Base-by-base conservation (phyloP, 805 yeast species). In the Clavispora vitiphila region DNA sequence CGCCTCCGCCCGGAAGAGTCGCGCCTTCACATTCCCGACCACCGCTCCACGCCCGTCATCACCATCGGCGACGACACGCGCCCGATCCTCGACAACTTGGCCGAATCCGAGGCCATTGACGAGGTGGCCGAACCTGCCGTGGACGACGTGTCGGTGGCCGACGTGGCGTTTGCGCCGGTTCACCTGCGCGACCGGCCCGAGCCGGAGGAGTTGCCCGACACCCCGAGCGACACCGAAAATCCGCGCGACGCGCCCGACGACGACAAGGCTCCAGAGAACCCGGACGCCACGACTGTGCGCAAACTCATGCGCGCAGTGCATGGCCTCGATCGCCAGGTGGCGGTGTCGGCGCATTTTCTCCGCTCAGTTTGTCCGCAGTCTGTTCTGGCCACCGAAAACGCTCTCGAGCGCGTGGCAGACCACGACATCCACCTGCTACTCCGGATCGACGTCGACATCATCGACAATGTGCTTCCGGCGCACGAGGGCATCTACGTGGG, bases 401-500 rank as follows among this genome's bases (percentile, higher is more conserved):
- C 20, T 22, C 34, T 45, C 26, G 41, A 42, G 20, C 19, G 19
- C 25, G 27, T 49, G 12, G 18, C 45, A 12, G 26, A 42, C 12
- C 20, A 38, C 4, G 44, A 43, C 21, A 23, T 44, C 29, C 38
- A 31, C 27, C 35, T 16, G 7, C 20, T 49, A 30, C 26, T 45
- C 11, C 45, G 39, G 10, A 16, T 41, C 7, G 44, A 58, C 34
- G 51, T 58, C 18, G 48, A 55, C 12, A 57, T 66, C 12, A 64
- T 60, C 46, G 69, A 65, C 38, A 60, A 59, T 22, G 49, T 55
- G 18, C 48, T 69, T 6, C 70, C 71, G 1, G 56, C 57, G 5
- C 62, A 63, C 39, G 72, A 68, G 42, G 46, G 47, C 32, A 47
- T 65, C 38, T 66, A 63, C 45, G 44, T 50, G 5, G 65, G 62